phyloP scores from a whole-genome alignment of 208 protist genomes.

The Leishmania tropica region DNA sequence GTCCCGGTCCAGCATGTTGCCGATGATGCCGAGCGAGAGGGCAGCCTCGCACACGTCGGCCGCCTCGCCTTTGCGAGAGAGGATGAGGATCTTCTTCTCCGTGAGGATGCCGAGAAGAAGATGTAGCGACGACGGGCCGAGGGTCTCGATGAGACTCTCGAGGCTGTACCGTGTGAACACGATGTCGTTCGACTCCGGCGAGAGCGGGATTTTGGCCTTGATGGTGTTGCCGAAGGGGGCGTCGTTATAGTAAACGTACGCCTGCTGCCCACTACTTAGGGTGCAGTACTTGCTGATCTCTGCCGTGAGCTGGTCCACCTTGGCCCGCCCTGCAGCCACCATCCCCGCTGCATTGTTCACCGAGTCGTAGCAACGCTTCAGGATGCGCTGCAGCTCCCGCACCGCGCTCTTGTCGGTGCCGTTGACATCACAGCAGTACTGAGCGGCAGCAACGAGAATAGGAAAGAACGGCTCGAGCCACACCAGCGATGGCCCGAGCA shows the following conservation, averaged over 20 bases:
- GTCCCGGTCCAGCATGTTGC: constrained; percentile 61
- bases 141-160: constrained; percentile 58
- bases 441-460: constrained; percentile 61
- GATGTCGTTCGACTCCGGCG: constrained; percentile 53
- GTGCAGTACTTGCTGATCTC: constrained; percentile 46
- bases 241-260: constrained; percentile 46
- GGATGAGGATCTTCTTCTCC: constrained; percentile 79
- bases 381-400: constrained; percentile 48
- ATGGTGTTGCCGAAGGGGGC: constrained; percentile 53
- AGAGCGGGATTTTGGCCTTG: constrained; percentile 52
- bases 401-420: constrained; percentile 53
- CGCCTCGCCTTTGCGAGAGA: constrained; percentile 56
- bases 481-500: constrained; percentile 63
- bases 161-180: constrained; percentile 58
- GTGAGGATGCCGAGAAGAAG: constrained; percentile 61
- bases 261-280: constrained; percentile 31
- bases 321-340: constrained; percentile 27
- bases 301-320: constrained; percentile 36
- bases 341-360: constrained; percentile 42
- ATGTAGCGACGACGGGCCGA: constrained; percentile 61
- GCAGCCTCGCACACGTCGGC: constrained; percentile 78
- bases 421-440: constrained; percentile 70
- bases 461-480: constrained; percentile 82
- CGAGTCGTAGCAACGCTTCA: constrained; percentile 60
- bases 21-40: constrained; percentile 66